Base-by-base conservation (phyloP, 2,329 filamentous ascomycete species). In the Xylaria sp. region DNA sequence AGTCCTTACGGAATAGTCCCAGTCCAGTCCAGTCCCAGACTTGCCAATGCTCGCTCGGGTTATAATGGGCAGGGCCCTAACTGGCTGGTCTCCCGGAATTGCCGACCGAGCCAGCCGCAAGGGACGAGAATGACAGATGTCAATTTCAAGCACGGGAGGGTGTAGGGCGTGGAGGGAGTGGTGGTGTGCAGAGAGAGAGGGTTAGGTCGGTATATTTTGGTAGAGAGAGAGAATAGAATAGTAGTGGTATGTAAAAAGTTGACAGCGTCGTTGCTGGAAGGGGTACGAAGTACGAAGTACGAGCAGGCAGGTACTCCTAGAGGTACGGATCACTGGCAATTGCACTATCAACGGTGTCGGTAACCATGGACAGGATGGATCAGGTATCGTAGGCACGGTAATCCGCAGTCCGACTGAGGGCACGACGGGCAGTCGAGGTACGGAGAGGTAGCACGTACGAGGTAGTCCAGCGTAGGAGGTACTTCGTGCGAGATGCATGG, bases 51-150 rank as follows among this genome's bases (percentile, higher is more conserved):
- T 46, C 47, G 18, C 19, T 59, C 54, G 19, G 34, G 44, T 16
- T 46, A 13, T 51, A 49, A 16, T n/a, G 50, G 52, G 16, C 18
- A 48, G 16, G 11, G 23, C 34, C 23, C 49, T 51, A 42, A 55
- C 55, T 39, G 60, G 52, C 47, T 42, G 51, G 34, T 63, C 63
- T 64, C 60, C 61, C 58, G 61, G 50, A 52, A 61, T 52, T 63
- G 54, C 60, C 64, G 59, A 63, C 54, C 59, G 58, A 52, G 59
- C 57, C 58, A 59, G 59, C 54, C 57, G 59, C 51, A 42, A 46
- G 44, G 37, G 46, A 52, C 30, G 49, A 13, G 50, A 39, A 54
- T 57, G 37, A 59, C 55, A 39, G 30, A 54, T 30, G 55, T 53
- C 52, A 49, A 58, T 35, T 54, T 18, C 42, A 42, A 23, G 8